A percentile compares a stretch with the other conserved stretches of the same genome.
Evolutionary conservation across 2,329 filamentous ascomycete species (phyloP).

Genomic region (Eurotiales sp.): DNA sequence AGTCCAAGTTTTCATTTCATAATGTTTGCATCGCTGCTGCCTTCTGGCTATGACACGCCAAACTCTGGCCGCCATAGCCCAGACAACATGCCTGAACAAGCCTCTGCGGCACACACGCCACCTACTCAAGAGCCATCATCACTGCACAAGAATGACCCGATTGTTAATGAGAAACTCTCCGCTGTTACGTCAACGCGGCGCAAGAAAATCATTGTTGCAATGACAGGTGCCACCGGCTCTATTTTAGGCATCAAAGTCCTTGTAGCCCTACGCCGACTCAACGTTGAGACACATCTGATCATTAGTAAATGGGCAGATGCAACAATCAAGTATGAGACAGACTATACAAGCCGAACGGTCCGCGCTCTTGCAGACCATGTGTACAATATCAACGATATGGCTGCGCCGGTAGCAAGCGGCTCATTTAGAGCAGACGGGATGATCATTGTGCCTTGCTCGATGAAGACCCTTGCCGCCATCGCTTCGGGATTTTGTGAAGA

Average conservation of each 20-base stretch:
- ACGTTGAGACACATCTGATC: constrained; percentile 49
- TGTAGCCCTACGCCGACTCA: constrained; percentile 36
- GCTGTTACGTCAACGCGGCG: too few relatives aligned
- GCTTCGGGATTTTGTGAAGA: constrained; percentile 43
- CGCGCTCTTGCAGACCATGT: constrained; percentile 36
- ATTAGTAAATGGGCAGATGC: constrained; percentile 49
- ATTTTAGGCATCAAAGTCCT: constrained; percentile 43
- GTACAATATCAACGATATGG: constrained; percentile 43
- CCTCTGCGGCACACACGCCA: too few relatives aligned
- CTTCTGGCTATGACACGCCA: too few relatives aligned
- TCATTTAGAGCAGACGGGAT: constrained; percentile 45
- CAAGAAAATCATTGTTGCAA: constrained; percentile 44
- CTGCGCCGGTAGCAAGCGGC: constrained; percentile 45
- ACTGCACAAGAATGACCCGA: too few relatives aligned
- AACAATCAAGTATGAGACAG: constrained; percentile 48
- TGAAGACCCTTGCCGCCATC: constrained; percentile 48
- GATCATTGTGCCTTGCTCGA: constrained; percentile 48
- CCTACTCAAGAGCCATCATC: too few relatives aligned
- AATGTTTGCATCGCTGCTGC: too few relatives aligned
- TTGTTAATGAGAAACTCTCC: too few relatives aligned
- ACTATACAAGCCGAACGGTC: constrained; percentile 35
- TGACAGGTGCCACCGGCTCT: constrained; percentile 51
- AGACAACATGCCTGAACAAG: too few relatives aligned
- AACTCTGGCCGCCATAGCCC: too few relatives aligned
- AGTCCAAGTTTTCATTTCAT: too few relatives aligned